Base-by-base conservation (phyloP, 2,329 filamentous ascomycete species). In the Monosporascus sp. region DNA sequence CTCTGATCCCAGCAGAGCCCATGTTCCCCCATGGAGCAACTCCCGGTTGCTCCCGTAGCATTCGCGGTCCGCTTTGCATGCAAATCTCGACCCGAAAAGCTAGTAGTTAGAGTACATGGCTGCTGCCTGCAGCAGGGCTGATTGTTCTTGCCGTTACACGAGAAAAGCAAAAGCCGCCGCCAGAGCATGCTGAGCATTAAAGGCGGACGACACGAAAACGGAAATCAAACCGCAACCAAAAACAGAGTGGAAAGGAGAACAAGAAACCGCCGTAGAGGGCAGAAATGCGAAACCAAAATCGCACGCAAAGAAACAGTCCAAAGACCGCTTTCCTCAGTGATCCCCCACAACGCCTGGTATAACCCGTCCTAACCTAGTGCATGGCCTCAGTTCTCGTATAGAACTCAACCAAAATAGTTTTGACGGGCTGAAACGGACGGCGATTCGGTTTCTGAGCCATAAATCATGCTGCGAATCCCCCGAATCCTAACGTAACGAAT, bases 261-360 rank as follows among this genome's bases (percentile, higher is more conserved):
- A 14, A 18, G 31, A 35, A 35, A 35, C 40, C 18, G 24, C 20
- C 40, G 9, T 11, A 43, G 5, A 43, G 3, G 40, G 7, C 4
- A 20, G 24, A 40, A 58, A 38, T 14, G 31, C 11, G 11, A 2
- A 35, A 35, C 31, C 31, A 5, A 35, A 35, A 35, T 53, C 52
- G 44, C 48, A 48, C 51, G 46, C 44, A 44, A 53, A 57, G 49
- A n/a, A 43, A 22, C 55, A 43, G 14, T 22, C 22, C 18, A 37
- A 51, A 17, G 15, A 31, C 52, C 38, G 14, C 2, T 50, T 49
- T 47, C 44, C 51, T 46, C 37, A 11, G 26, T 46, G 41, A 51
- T 11, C 45, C 52, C 20, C 52, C 20, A 31, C 22, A 60, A 61
- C 59, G 58, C 59, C 60, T 58, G 55, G 56, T 57, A 58, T 60